A percentile compares a stretch with the other conserved stretches of the same genome.
Conservation (phyloP, 805 yeast species). For the Hanseniaspora jakobsenii region DNA sequence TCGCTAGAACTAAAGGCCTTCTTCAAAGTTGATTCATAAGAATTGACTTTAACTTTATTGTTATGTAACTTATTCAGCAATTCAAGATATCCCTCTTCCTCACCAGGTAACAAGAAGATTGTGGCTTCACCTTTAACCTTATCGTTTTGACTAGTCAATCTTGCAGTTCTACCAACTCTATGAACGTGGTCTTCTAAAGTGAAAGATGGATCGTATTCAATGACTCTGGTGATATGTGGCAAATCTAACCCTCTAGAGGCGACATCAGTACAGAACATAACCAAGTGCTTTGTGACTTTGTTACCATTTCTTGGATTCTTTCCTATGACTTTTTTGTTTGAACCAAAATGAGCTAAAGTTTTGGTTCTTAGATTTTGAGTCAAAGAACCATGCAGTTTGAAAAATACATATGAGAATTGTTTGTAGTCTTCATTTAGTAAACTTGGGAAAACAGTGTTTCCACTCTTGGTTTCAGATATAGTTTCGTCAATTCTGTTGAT, state of each 20-base stretch:
- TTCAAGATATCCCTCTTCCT: conserved; percentile 72
- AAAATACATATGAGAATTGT: conserved; percentile 36
- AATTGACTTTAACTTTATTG: conserved; percentile 37
- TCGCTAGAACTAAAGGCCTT: conserved; percentile 27
- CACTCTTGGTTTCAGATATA: conserved; percentile 25
- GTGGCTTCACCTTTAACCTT: conserved; percentile 56
- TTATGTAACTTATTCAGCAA: conserved; percentile 48
- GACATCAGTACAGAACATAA: conserved; percentile 91
- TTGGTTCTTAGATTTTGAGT: conserved; percentile 72
- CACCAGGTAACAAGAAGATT: conserved; percentile 75
- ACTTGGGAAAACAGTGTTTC: conserved; percentile 25
- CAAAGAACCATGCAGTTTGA: conserved; percentile 81
- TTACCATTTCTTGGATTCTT: background rate
- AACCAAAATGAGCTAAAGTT: conserved; percentile 52
- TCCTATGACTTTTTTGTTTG: conserved; percentile 30
- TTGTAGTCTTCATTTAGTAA: conserved; percentile 24
- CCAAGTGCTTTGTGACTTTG: conserved; percentile 38
- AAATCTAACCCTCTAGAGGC: conserved; percentile 94
- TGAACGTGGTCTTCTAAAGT: conserved; percentile 90
- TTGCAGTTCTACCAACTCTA: conserved; percentile 94
- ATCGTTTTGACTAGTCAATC: conserved; percentile 53
- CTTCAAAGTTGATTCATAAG: conserved; percentile 37
- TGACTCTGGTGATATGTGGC: conserved; percentile 70
- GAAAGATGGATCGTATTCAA: conserved; percentile 93
- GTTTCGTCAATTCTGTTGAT: conserved; percentile 20